These are phyloP conservation scores for Dactylonectria macrodidyma DNA, from an alignment of 2,329 filamentous ascomycete genomes.

Conservation along the genomic window DNA sequence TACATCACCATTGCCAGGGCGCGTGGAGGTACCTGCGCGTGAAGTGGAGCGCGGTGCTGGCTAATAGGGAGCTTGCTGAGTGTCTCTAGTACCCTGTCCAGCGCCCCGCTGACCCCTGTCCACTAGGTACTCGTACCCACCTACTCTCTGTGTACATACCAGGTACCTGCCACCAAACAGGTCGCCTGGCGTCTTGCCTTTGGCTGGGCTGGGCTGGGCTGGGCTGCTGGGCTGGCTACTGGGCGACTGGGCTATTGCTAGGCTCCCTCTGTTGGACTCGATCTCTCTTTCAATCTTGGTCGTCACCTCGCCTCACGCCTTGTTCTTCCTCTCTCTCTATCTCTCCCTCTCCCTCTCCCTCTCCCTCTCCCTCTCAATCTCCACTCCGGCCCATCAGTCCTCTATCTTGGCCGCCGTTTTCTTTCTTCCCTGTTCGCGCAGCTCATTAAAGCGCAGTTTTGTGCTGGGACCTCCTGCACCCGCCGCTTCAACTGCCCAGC, in stretches of 20 bases:
- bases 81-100: slow-evolving; percentile 41
- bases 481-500: slow-evolving; percentile 40
- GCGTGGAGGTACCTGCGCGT: slow-evolving; percentile 10
- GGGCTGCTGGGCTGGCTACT: slow-evolving; percentile 4
- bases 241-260: slow-evolving; percentile 22
- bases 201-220: slow-evolving; percentile 17
- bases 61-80: slow-evolving; percentile 22
- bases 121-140: slow-evolving; percentile 38
- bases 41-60: slow-evolving; percentile 22
- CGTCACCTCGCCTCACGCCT: slow-evolving; percentile 26
- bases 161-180: slow-evolving; percentile 5
- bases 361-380: slow-evolving; percentile 6
- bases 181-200: slow-evolving; percentile 23
- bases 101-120: slow-evolving; percentile 41
- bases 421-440: background rate
- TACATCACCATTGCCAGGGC: slow-evolving; percentile 9
- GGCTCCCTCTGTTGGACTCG: slow-evolving; percentile 28
- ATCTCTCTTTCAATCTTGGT: slow-evolving; percentile 20
- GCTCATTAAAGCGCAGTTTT: slow-evolving; percentile 17
- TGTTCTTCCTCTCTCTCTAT: slow-evolving; percentile 28
- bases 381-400: background rate
- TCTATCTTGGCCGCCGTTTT: slow-evolving; percentile 8
- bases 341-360: slow-evolving; percentile 14
- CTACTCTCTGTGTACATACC: slow-evolving; percentile 17
- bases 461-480: slow-evolving; percentile 32